These are phyloP conservation scores for Sugiyamaella americana DNA, from an alignment of 805 yeast genomes.

Conservation along the genomic window DNA sequence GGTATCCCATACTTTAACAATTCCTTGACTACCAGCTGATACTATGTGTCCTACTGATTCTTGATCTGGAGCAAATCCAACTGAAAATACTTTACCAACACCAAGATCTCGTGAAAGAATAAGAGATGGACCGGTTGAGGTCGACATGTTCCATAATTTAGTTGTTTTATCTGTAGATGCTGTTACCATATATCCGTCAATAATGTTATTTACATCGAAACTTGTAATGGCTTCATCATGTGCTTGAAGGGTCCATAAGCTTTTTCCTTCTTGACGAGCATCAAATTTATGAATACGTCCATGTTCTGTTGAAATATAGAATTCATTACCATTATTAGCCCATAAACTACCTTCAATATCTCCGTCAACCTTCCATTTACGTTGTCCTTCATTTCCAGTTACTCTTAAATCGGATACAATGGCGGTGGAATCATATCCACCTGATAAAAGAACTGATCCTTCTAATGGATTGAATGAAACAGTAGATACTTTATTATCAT, in stretches of 20 bases:
- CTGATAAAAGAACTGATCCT: constrained; percentile 59
- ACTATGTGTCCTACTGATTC: constrained; percentile 80
- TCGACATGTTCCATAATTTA: constrained; percentile 79
- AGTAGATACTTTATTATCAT: constrained; percentile 75
- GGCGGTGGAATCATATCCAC: constrained; percentile 88
- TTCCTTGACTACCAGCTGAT: constrained; percentile 81
- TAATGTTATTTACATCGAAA: constrained; percentile 57
- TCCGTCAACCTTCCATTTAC: constrained; percentile 60
- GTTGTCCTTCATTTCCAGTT: constrained; percentile 52
- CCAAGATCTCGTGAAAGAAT: constrained; percentile 86
- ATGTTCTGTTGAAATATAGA: constrained; percentile 85
- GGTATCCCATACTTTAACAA: constrained; percentile 88
- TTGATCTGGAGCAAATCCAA: constrained; percentile 78
- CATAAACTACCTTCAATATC: constrained; percentile 82
- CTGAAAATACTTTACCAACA: constrained; percentile 82
- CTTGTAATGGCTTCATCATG: constrained; percentile 92
- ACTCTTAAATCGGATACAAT: constrained; percentile 75
- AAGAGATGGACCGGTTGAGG: constrained; percentile 66
- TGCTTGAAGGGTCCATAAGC: constrained; percentile 94
- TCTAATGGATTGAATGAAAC: constrained; percentile 74
- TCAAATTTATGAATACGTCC: constrained; percentile 90
- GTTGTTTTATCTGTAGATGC: constrained; percentile 83
- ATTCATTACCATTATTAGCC: constrained; percentile 48
- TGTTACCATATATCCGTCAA: constrained; percentile 73
- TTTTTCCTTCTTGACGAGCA: constrained; percentile 57